Evolutionary conservation across 2,329 filamentous ascomycete genomes (phyloP).

Genomic region (Microdochium nivale): DNA sequence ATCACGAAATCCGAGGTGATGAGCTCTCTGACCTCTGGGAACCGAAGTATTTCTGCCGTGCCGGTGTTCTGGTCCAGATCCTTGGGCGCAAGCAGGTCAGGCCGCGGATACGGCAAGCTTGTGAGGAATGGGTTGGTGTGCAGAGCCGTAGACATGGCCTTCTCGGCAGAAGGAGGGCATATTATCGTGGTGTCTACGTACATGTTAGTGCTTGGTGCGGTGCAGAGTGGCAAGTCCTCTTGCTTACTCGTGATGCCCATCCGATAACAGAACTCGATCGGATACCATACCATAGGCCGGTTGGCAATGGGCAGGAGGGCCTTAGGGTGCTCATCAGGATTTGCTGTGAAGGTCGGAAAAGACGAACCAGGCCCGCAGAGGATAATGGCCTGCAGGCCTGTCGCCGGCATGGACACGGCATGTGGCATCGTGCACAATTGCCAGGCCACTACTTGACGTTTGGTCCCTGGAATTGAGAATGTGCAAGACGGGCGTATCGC

Average conservation of each 20-base stretch:
- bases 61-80: slow-evolving; percentile 76
- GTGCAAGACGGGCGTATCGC: too few species aligned
- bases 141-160: slow-evolving; percentile 60
- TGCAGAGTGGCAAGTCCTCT: not conserved
- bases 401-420: slow-evolving; percentile 62
- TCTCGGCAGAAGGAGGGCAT: slow-evolving; percentile 55
- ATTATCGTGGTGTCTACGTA: slow-evolving; percentile 52
- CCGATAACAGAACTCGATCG: slow-evolving; percentile 76
- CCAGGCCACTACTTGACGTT: not conserved
- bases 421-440: slow-evolving; percentile 55
- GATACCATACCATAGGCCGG: slow-evolving; percentile 84
- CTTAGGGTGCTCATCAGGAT: slow-evolving; percentile 73
- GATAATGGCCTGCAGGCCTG: slow-evolving; percentile 75
- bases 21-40: slow-evolving; percentile 71
- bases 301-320: slow-evolving; percentile 77
- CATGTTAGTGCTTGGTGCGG: not conserved
- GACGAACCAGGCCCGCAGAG: slow-evolving; percentile 76
- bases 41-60: slow-evolving; percentile 78
- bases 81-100: slow-evolving; percentile 67
- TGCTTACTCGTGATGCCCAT: slow-evolving; percentile 65
- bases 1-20: slow-evolving; percentile 84
- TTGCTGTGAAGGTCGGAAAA: slow-evolving; percentile 74
- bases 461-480: not conserved
- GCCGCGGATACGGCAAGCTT: slow-evolving; percentile 61
- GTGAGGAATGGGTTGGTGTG: slow-evolving; percentile 74